phyloP scores from a whole-genome alignment of 371 early-diverging fungal genomes.

The Lichtheimia ramosa region DNA sequence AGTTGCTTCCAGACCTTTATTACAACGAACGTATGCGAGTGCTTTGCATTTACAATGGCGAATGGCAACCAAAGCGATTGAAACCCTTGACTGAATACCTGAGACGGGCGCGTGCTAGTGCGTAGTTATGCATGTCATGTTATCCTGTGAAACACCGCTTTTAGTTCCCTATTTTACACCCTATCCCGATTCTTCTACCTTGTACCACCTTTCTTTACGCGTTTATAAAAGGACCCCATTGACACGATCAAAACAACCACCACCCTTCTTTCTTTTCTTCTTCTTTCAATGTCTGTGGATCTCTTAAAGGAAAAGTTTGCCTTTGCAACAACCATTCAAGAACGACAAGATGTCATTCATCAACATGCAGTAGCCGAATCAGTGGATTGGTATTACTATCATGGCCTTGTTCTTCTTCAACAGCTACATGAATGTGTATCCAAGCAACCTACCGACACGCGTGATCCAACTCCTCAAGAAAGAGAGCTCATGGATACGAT shows the following conservation, averaged over 20 bases:
- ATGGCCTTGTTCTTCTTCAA: conserved; percentile 37
- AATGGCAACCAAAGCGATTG: conserved; percentile 73
- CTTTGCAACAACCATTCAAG: conserved; percentile 12
- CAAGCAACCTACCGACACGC: conserved; percentile 8
- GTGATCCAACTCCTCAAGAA: conserved; percentile 24
- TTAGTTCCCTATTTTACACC: no score
- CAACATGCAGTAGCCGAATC: conserved; percentile 23
- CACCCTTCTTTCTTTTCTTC: not conserved
- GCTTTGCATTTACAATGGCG: conserved; percentile 93
- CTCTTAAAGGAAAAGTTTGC: conserved; percentile 21
- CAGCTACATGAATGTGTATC: conserved; percentile 18
- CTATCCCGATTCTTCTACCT: no score
- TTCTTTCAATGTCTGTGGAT: conserved; percentile 6
- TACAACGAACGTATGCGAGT: conserved; percentile 94
- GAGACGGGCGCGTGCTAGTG: conserved; percentile 16
- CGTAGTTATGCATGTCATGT: not conserved
- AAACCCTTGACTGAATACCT: conserved; percentile 33
- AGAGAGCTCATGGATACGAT: conserved; percentile 11
- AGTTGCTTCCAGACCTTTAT: conserved; percentile 93
- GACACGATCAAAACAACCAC: not conserved
- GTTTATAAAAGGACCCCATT: conserved; percentile 1
- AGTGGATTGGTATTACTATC: conserved; percentile 36
- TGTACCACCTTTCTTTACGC: not conserved
- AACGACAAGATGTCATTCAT: conserved; percentile 12
- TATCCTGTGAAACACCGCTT: no score